Conservation (phyloP, 2,329 filamentous ascomycete species). For the Aspergillaceae sp. region DNA sequence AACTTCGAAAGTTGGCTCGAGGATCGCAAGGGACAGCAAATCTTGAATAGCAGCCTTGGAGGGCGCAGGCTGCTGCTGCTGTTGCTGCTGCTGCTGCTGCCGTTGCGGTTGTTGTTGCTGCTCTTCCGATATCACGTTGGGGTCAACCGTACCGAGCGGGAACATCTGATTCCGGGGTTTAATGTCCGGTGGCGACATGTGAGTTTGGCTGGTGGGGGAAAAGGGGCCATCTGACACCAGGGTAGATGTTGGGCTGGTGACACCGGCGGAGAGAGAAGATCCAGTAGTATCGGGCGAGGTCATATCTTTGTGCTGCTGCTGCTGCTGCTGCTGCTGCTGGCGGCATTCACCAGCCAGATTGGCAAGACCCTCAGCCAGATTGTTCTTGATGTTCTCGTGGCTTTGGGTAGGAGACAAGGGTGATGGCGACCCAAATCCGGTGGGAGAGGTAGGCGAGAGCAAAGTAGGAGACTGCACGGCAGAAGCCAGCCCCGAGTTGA, state of each 20-base stretch:
- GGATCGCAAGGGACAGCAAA: constrained; percentile 33
- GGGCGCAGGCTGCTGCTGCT: constrained; percentile 18
- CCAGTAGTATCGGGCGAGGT: constrained; percentile 57
- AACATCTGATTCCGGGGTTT: constrained; percentile 84
- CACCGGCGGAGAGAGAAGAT: constrained; percentile 61
- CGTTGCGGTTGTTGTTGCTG: constrained; percentile 30
- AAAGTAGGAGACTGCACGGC: constrained; percentile 52
- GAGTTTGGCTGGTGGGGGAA: constrained; percentile 45
- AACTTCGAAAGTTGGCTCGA: constrained; percentile 46
- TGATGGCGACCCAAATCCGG: constrained; percentile 57
- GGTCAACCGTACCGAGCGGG: constrained; percentile 53
- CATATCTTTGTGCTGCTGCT: constrained; percentile 58
- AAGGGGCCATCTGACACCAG: constrained; percentile 75
- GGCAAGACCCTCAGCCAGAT: constrained; percentile 49
- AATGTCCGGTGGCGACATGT: constrained; percentile 43
- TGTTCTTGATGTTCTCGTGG: constrained; percentile 58
- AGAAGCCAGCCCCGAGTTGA: constrained; percentile 47
- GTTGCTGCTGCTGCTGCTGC: not conserved
- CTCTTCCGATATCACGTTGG: constrained; percentile 43
- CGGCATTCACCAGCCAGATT: constrained; percentile 55
- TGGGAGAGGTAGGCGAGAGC: constrained; percentile 66
- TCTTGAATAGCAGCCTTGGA: constrained; percentile 43
- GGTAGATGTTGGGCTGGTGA: constrained; percentile 65
- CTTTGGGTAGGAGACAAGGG: constrained; percentile 61
- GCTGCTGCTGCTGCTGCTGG: constrained; percentile 44